A percentile compares a stretch with the other conserved stretches of the same genome.
phyloP scores from a whole-genome alignment of 768 basidiomycete genomes.

The Naematelia aurantialba region DNA sequence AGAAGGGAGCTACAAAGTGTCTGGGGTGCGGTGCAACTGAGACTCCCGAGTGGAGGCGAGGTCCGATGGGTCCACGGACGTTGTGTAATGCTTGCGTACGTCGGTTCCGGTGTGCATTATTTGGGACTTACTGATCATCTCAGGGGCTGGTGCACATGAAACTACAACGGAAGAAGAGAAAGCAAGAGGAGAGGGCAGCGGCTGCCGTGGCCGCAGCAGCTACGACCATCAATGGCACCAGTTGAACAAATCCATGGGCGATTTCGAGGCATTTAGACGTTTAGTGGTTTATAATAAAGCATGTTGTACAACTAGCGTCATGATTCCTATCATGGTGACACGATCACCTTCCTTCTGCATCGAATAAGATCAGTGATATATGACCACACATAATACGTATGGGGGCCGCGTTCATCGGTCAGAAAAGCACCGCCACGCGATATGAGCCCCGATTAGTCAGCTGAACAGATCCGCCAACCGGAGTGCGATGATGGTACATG shows the following conservation, averaged over 20 bases:
- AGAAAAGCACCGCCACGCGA: background rate
- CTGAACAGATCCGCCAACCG: background rate
- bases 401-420: background rate
- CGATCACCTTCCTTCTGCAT: too few species aligned
- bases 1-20: constrained; percentile 31
- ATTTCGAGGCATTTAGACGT: too few species aligned
- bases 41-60: constrained; percentile 52
- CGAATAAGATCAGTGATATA: too few species aligned
- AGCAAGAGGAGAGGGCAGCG: constrained; percentile 25
- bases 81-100: constrained; percentile 51
- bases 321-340: too few species aligned
- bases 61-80: constrained; percentile 50
- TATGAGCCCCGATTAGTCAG: background rate
- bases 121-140: constrained; percentile 6
- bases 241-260: too few species aligned
- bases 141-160: constrained; percentile 45
- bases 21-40: constrained; percentile 48
- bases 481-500: background rate
- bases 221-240: background rate
- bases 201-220: background rate
- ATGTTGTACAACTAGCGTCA: too few species aligned
- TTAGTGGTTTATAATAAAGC: too few species aligned
- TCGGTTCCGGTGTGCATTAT: background rate
- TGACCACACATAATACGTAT: too few species aligned
- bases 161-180: constrained; percentile 31